Base-by-base conservation (phyloP, 2,329 filamentous ascomycete genomes). In the Fusarium secorum region DNA sequence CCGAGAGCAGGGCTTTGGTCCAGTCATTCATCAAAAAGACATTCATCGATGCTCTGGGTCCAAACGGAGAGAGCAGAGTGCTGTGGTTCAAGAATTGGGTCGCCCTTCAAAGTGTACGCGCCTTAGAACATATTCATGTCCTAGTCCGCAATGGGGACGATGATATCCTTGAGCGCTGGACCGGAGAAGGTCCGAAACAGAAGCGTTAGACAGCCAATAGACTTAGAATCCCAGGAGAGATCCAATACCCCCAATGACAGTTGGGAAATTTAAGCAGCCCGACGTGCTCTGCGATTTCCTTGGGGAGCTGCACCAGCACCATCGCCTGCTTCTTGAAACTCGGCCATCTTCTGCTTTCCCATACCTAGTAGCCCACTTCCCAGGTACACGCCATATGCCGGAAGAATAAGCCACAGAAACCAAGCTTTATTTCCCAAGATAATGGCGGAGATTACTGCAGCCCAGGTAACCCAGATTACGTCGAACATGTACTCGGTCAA, bases 401-500 rank as follows among this genome's bases (percentile, higher is more conserved):
- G 88, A 7, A 89, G 83, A 26, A 85, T 77, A 20, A 81, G 76
- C 86, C 86, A 89, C 15, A 89, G 74, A 24, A 88, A 78, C 87
- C 87, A 89, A 18, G 83, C 93, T 83, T 91, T 91, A 79, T 98
- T 94, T 7, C 96, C 96, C 51, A 95, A 88, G 32, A 97, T 70
- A 20, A 91, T 87, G 18, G 91, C 94, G n/a, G 91, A 80, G 13
- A 91, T 81, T 42, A 93, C 84, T 58, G 90, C 92, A 15, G 89
- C 90, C 91, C 95, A 98, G 0, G 94, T 98, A 83, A 97, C 94
- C 88, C 97, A 98, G 57, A 97, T 85, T 53, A 97, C 89, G 82
- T 99, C 96, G 87, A 97, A 99, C 92, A 98, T 93, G 85, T 97
- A 98, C 83, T 98, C 96, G 15, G 95, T 98, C 84, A 99, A 83